A percentile compares a stretch with the other conserved stretches of the same genome.
Conservation (phyloP, 129 eudicot genomes). For the Helichrysum umbraculigerum region DNA sequence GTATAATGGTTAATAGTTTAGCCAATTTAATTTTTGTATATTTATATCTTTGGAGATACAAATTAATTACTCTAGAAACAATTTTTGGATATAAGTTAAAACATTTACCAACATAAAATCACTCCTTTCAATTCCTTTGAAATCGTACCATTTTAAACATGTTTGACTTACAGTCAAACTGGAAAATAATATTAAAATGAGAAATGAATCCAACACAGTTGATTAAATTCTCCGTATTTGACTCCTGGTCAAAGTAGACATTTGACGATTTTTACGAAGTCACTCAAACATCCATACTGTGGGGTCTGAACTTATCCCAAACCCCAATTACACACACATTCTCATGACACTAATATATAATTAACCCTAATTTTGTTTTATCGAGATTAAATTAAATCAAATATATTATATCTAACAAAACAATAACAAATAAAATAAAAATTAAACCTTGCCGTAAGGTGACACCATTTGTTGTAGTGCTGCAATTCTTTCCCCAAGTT, state of each 20-base stretch:
- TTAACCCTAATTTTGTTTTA: constrained; percentile 4
- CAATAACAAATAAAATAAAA: background rate
- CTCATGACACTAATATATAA: constrained; percentile 32
- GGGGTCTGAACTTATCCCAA: constrained; percentile 37
- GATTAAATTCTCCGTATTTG: constrained; percentile 33
- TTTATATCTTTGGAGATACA: no score
- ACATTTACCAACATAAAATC: background rate
- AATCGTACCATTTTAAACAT: background rate
- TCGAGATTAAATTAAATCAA: constrained; percentile 1
- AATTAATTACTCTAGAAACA: no score
- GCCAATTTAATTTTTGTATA: no score
- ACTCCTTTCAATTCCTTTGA: background rate
- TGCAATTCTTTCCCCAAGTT: constrained; percentile 74
- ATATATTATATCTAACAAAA: no score
- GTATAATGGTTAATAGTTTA: no score
- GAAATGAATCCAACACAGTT: background rate
- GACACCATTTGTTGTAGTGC: constrained; percentile 80
- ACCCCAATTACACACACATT: constrained; percentile 42
- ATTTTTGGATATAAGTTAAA: background rate
- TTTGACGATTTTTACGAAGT: constrained; percentile 38
- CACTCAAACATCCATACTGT: constrained; percentile 46
- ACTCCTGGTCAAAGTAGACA: constrained; percentile 45
- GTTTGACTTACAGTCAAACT: constrained; percentile 23
- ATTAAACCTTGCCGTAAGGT: constrained; percentile 76
- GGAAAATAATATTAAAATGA: background rate